These are phyloP conservation scores for Calonectria leucothoes DNA, from an alignment of 2,329 filamentous ascomycete species.

Conservation along the genomic window DNA sequence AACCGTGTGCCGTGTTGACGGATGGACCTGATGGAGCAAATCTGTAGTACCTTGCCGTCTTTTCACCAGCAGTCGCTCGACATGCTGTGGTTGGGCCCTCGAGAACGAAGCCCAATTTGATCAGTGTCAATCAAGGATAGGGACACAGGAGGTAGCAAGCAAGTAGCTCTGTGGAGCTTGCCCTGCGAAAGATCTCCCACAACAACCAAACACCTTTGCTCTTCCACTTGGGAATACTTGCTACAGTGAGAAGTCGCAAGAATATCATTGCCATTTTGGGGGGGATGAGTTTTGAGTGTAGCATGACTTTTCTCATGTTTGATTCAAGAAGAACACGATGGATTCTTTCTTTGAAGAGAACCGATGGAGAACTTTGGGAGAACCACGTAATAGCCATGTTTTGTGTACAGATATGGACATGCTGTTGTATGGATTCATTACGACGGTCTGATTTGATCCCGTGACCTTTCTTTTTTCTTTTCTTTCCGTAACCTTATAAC, in stretches of 20 bases:
- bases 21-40: background rate
- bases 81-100: background rate
- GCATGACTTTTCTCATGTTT: background rate
- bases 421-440: background rate
- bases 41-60: background rate
- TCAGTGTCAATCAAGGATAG: background rate
- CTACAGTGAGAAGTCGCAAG: background rate
- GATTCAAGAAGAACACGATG: background rate
- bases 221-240: background rate
- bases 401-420: background rate
- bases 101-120: background rate
- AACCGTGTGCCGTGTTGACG: background rate
- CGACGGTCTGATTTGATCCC: background rate
- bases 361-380: background rate
- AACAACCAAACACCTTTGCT: too few relatives aligned
- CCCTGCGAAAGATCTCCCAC: too few relatives aligned
- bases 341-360: background rate
- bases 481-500: constrained; percentile 22
- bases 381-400: background rate
- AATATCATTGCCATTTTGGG: background rate
- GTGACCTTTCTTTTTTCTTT: constrained; percentile 10
- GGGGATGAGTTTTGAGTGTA: background rate
- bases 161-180: too few relatives aligned
- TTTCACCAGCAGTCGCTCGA: background rate
- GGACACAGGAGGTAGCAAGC: background rate